These are phyloP conservation scores for Solanum raphanifolium DNA, from an alignment of 257 asterid species.

Conservation along the genomic window DNA sequence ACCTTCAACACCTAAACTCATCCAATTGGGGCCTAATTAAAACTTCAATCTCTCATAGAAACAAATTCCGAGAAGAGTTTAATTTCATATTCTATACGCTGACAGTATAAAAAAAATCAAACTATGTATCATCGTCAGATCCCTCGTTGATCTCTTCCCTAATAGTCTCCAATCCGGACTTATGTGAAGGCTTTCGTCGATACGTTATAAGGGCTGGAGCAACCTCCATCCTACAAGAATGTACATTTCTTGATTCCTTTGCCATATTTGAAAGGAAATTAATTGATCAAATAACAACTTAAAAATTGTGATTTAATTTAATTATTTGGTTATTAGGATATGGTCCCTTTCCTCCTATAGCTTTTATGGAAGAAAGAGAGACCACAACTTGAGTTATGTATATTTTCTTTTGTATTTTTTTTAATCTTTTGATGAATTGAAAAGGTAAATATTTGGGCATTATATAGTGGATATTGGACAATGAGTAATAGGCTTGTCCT, in stretches of 20 bases:
- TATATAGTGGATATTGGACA: background rate
- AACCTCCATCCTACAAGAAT: background rate
- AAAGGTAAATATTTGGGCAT: background rate
- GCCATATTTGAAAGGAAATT: background rate
- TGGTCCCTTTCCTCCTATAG: background rate
- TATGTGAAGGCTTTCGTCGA: background rate
- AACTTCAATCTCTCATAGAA: background rate
- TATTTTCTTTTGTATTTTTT: background rate
- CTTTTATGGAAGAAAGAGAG: background rate
- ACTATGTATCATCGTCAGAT: background rate
- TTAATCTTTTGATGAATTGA: background rate
- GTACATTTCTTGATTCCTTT: background rate
- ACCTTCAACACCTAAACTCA: background rate
- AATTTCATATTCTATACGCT: background rate
- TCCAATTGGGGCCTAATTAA: background rate
- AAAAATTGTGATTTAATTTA: background rate
- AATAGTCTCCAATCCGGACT: background rate
- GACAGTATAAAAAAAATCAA: background rate
- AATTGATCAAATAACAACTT: background rate
- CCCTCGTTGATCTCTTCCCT: slow-evolving; percentile 1
- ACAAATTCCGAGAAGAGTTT: background rate
- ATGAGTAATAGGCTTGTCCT: background rate
- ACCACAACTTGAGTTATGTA: background rate
- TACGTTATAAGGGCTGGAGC: background rate
- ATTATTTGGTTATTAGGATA: background rate